Base-by-base conservation (phyloP, 2,329 filamentous ascomycete species). In the Colletotrichum sidae region DNA sequence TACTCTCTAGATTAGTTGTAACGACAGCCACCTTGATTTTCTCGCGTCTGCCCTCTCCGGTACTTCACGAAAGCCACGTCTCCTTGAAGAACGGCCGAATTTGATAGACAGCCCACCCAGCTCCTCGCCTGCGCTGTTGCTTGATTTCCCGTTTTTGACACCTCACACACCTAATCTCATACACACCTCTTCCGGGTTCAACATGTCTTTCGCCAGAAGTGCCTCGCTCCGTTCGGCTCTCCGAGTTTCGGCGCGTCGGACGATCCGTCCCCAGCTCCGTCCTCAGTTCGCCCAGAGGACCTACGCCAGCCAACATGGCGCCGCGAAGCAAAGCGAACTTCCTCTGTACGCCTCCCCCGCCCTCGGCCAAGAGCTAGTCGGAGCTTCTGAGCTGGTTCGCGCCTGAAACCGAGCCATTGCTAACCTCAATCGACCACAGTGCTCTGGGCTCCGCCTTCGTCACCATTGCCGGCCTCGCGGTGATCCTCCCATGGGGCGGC, bases 231-330 rank as follows among this genome's bases (percentile, higher is more conserved):
- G 64, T 45, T 55, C 64, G 49, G 55, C 60, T 45, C 60, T 67
- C 60, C 64, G 64, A 55, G 7, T 51, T 41, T 65, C 64, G 54
- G 55, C 60, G 60, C 60, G 64, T 44, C 64, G 60, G 45, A 67
- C 64, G 12, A 55, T 65, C 37, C 64, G 64, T 46, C 54, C 64
- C 37, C 60, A 67, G 15, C 60, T 60, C 49, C 53, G 64, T 25
- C 50, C 64, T 6, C 64, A 55, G 60, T 17, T 60, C 37, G 50
- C 60, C 37, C 60, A 60, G 41, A 65, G 60, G 60, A 60, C 50
- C n/a, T 67, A 67, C 55, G 60, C 64, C 47, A 67, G 64, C 60
- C 64, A 67, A 34, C 52, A 66, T 46, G 58, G 63, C 37, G 56
- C 56, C 34, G 63, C 59, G 46, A 65, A 67, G 42, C 64, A 67